Base-by-base conservation (phyloP, 108 stramenopile species). In the Schizochytrium sp. region DNA sequence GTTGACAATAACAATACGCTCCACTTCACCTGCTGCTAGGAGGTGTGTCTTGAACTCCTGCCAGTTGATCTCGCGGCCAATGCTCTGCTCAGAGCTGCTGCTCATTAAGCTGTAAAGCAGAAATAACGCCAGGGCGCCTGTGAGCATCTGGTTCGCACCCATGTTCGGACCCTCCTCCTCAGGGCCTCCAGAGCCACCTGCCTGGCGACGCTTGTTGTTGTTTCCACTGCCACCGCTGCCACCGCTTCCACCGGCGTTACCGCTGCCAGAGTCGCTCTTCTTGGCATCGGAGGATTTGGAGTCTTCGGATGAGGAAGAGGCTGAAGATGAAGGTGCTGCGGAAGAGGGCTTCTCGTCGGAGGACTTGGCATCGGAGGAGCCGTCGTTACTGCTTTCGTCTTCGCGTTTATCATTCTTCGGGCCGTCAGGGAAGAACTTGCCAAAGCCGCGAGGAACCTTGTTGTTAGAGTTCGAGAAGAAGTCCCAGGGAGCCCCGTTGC, bases 1-100 rank as follows among this genome's bases (percentile, higher is more conserved):
- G 90, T 94, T 94, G 42, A 87, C 87, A 40, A 94, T 90, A 5
- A 92, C 89, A 57, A 94, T 89, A 57, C 91, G 92, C 4, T 92
- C 87, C 55, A 94, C 94, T 89, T 91, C 53, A 12, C 94, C 94
- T 3, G 90, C 61, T 56, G 92, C 92, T 10, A 94, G 89, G 56
- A 92, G 90, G 56, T 91, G 69, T 15, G 57, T 92, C 53, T 90
- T 72, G 88, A 94, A 92, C 72, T 94, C 94, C 69, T 94, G 94
- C 94, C 94, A 94, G 12, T 90, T 89, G 17, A 92, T 92, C 87
- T 93, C 93, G 44, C 87, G 87, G 56, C 87, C 57, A 57, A 46
- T 40, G 88, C 87, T 3, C 56, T 87, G 87, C 56, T 56, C 87
- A n/a, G 55, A 56, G 87, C 41, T 56, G 55, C 55, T 44, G 87